Evolutionary conservation across 805 yeast species (phyloP), one percentile per base, ranked within the genome.

Genomic region (Kregervanrija pseudodelftensis): DNA sequence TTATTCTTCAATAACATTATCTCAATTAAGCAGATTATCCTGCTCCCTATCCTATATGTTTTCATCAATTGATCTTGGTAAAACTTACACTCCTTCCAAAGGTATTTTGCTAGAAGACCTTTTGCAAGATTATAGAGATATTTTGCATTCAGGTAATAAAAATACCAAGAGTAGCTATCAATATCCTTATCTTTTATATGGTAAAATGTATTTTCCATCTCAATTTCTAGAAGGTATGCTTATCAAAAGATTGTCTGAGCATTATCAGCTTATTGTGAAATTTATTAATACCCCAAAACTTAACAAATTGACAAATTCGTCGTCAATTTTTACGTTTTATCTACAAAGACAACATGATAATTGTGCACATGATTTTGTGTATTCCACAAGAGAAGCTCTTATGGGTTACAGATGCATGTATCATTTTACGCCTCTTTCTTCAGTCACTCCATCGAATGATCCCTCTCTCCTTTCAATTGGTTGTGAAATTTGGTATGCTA

Each of bases 401-500:
- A 51, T 88, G 11, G 99, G 99, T 0, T 75, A 87, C 49, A 70
- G 97, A 45, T 79, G 83, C 42, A 68, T 91, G 34, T 87, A 85
- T 60, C 85, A 84, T 56, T 67, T 88, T 38, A 74, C 76, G 5
- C 34, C 49, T 46, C 35, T 36, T 14, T 40, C 42, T 9, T 43
- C 47, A 14, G 47, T 39, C 30, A n/a, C 45, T 4, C 42, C 43
- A 7, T 33, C 40, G 10, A 39, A 30, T 9, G 36, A 59, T 31
- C 48, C 63, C 7, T 59, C 66, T 47, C 80, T 93, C 9, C 11
- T 79, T 79, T 37, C 73, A 80, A 53, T 86, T 0, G 99, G 99
- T 1, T 77, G 84, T 9, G 99, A 93, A 64, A 51, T 88, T 4
- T 93, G 96, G 91, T 85, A 84, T 53, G 95, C 95, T 1, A 78